These are phyloP conservation scores for Fraxinus dipetala DNA, from an alignment of 305 asterid species.

Conservation along the genomic window DNA sequence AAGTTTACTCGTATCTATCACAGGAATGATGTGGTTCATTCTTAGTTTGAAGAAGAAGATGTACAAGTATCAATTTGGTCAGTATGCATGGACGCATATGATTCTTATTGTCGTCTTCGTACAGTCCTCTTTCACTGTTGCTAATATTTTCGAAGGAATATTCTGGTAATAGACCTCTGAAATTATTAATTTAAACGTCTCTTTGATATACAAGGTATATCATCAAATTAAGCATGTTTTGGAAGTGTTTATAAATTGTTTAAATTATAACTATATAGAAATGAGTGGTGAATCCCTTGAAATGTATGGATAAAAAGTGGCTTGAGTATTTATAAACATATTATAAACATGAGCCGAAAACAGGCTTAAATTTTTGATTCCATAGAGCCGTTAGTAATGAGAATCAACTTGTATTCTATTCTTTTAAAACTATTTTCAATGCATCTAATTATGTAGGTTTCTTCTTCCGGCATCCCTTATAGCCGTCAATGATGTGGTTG, in stretches of 20 bases:
- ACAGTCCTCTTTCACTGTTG: slow-evolving; percentile 90
- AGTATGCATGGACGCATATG: slow-evolving; percentile 97
- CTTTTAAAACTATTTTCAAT: background rate
- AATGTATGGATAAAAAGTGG: background rate
- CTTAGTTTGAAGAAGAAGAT: slow-evolving; percentile 81
- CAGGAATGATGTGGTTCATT: slow-evolving; percentile 95
- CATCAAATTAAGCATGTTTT: background rate
- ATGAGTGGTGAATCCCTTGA: background rate
- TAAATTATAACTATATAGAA: too few relatives aligned
- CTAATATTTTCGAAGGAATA: slow-evolving; percentile 87
- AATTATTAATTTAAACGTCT: background rate
- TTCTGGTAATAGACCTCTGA: slow-evolving; percentile 56
- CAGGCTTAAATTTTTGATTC: background rate
- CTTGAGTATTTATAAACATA: background rate
- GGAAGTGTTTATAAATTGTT: background rate
- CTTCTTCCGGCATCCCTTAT: slow-evolving; percentile 89
- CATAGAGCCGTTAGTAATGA: background rate
- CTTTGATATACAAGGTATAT: background rate
- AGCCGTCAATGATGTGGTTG: slow-evolving; percentile 78
- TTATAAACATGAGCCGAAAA: background rate
- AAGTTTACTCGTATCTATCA: slow-evolving; percentile 1
- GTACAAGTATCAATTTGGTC: slow-evolving; percentile 95
- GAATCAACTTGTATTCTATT: background rate
- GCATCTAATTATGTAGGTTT: slow-evolving; percentile 57
- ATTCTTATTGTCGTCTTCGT: slow-evolving; percentile 83